These are phyloP conservation scores for Penicillium ucsense DNA, from an alignment of 495 filamentous ascomycete species.

Conservation along the genomic window DNA sequence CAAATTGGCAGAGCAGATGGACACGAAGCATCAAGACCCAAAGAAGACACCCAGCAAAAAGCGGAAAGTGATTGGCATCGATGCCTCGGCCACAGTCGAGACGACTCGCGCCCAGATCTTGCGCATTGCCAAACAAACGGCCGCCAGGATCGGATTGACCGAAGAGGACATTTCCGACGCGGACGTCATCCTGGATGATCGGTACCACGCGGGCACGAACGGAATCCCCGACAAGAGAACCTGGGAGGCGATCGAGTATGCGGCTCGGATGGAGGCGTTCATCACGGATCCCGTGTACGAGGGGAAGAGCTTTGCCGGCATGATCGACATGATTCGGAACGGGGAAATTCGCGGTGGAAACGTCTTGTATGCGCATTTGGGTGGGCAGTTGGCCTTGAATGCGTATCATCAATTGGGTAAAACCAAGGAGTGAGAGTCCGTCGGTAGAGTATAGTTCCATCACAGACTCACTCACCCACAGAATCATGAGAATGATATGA, in stretches of 20 bases:
- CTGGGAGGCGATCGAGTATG: constrained; percentile 51
- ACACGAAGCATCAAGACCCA: constrained; percentile 23
- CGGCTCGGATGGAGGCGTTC: constrained; percentile 50
- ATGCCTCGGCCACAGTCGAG: constrained; percentile 47
- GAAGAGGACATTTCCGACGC: constrained; percentile 44
- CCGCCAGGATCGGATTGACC: constrained; percentile 43
- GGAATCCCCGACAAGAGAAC: constrained; percentile 49
- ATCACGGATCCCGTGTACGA: constrained; percentile 63
- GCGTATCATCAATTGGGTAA: constrained; percentile 39
- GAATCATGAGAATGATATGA: no score
- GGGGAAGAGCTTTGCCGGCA: constrained; percentile 56
- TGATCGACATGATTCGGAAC: constrained; percentile 51
- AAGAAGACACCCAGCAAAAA: no score
- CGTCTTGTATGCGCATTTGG: constrained; percentile 55
- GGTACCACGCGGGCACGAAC: constrained; percentile 52
- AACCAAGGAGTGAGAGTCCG: constrained; percentile 6
- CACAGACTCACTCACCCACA: no score
- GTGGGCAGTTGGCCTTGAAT: constrained; percentile 53
- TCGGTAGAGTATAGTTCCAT: no score
- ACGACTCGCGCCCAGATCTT: constrained; percentile 49
- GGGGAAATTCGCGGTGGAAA: constrained; percentile 48
- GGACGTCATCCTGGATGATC: constrained; percentile 50
- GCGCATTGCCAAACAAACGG: constrained; percentile 50
- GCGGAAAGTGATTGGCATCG: constrained; percentile 49
- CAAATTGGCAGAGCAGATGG: constrained; percentile 40